These are phyloP conservation scores for Ricinus communis DNA, from an alignment of 345 rosid genomes.

Conservation along the genomic window DNA sequence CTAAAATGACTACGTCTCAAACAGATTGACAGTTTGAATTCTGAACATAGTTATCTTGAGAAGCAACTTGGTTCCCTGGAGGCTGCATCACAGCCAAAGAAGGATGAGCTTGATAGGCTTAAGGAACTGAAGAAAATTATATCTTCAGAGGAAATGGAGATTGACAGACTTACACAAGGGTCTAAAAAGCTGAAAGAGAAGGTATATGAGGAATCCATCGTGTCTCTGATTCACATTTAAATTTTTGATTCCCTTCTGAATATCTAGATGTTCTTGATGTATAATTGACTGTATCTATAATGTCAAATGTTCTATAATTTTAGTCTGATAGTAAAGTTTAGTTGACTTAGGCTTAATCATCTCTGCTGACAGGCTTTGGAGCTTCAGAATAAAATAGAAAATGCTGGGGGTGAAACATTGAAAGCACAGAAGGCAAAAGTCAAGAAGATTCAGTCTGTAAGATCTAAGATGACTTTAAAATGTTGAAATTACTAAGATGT, in stretches of 20 bases:
- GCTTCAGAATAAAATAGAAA: conserved; percentile 87
- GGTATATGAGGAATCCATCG: conserved; percentile 39
- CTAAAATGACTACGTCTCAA: not conserved
- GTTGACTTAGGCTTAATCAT: not conserved
- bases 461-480: conserved; percentile 28
- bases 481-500: conserved; percentile 16
- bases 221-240: conserved; percentile 11
- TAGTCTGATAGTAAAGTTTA: not conserved
- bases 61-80: conserved; percentile 77
- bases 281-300: conserved; percentile 8
- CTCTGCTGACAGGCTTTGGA: conserved; percentile 55
- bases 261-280: conserved; percentile 2
- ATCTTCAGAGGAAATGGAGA: conserved; percentile 65
- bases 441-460: conserved; percentile 79
- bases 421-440: conserved; percentile 81
- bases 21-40: conserved; percentile 79
- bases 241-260: not conserved
- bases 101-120: conserved; percentile 66
- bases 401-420: conserved; percentile 80
- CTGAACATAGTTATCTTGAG: conserved; percentile 65
- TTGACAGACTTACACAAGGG: conserved; percentile 57
- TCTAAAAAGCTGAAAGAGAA: conserved; percentile 76
- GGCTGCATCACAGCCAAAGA: conserved; percentile 75
- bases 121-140: conserved; percentile 61
- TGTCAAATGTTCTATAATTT: not conserved